Conservation (phyloP, 129 eudicot genomes). For the Centella asiatica region DNA sequence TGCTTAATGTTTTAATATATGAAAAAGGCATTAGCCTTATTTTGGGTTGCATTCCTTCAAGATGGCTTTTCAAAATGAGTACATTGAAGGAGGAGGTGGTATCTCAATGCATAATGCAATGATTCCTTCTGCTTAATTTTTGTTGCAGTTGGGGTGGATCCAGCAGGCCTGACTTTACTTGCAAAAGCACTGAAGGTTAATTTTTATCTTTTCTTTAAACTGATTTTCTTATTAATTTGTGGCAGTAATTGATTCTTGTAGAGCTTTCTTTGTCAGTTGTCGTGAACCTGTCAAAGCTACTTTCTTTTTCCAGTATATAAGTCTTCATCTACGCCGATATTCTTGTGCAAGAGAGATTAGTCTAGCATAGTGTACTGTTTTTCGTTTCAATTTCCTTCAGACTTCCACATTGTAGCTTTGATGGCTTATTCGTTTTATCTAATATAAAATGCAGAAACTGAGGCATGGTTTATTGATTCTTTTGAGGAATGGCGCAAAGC, state of each 20-base stretch:
- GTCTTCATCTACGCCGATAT: not conserved
- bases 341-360: not conserved
- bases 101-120: not conserved
- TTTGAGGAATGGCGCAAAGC: constrained; percentile 97
- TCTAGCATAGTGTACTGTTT: not conserved
- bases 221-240: not conserved
- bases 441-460: constrained; percentile 62
- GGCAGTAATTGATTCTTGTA: not conserved
- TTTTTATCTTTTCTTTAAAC: constrained; percentile 4
- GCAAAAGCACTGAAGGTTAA: constrained; percentile 96
- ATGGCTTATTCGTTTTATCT: not conserved
- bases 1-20: too few species aligned
- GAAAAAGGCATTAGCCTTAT: not conserved
- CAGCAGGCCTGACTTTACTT: constrained; percentile 96
- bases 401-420: not conserved
- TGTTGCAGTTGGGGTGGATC: constrained; percentile 97
- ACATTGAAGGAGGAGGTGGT: not conserved
- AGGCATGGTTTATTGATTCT: constrained; percentile 97
- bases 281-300: not conserved
- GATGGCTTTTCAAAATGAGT: not conserved
- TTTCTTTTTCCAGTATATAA: not conserved
- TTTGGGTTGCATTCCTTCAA: not conserved
- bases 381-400: not conserved
- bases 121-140: constrained; percentile 1
- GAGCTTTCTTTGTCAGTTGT: not conserved